Percentiles rank a stretch among this genome's conserved stretches.
Conservation (phyloP, 1,284 basidiomycete species). For the Marasmius tenuissimus region DNA sequence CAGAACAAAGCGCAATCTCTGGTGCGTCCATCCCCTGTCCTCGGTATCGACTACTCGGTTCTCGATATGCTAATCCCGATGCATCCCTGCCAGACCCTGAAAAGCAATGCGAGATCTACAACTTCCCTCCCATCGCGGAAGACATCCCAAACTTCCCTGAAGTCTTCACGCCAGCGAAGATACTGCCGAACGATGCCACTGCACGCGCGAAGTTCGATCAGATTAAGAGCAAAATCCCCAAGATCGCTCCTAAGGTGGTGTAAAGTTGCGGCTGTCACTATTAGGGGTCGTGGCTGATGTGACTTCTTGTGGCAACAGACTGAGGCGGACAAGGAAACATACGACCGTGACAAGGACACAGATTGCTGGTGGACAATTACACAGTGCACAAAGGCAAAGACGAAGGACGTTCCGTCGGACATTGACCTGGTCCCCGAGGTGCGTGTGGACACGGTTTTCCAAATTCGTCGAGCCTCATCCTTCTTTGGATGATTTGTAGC, state of each 20-base stretch:
- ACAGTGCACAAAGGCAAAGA: background rate
- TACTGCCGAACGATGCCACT: background rate
- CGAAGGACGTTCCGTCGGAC: background rate
- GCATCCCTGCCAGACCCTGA: background rate
- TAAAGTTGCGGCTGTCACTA: background rate
- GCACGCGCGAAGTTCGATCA: background rate
- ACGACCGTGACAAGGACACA: background rate
- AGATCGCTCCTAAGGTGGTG: background rate
- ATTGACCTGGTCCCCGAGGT: background rate
- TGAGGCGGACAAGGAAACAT: background rate
- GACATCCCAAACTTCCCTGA: background rate
- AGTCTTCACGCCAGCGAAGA: background rate
- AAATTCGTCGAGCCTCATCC: background rate
- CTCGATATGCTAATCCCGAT: background rate
- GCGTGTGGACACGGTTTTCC: background rate
- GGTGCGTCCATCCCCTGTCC: background rate
- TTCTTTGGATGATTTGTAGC: slow-evolving; percentile 28
- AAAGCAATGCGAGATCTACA: background rate
- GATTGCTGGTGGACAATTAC: slow-evolving; percentile 1
- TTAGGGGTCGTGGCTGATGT: background rate
- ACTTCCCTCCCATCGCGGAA: background rate
- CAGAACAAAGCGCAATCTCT: background rate
- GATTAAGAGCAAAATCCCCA: background rate
- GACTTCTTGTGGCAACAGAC: background rate
- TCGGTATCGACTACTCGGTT: too few species aligned